Base-by-base conservation (phyloP, 2,329 filamentous ascomycete species). In the Cordyceps fumosorosea region DNA sequence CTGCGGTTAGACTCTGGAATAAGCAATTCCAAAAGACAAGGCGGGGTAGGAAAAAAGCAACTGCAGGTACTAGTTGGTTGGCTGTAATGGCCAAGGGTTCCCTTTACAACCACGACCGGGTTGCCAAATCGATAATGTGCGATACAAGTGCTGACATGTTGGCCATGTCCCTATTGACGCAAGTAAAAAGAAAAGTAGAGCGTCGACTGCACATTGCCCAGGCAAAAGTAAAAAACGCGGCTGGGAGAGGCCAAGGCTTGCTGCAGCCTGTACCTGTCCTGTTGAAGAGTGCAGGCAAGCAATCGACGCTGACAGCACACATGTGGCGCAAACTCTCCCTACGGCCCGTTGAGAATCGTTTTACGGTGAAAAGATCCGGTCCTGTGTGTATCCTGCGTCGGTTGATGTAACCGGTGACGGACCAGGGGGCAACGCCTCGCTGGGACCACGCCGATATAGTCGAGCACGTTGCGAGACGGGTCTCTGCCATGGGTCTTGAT, bases 31-130 rank as follows among this genome's bases (percentile, higher is more conserved):
- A 14, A 5, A 44, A 37, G 51, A 40, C 53, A 22, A 42, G 44
- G n/a, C 32, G 24, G 26, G 22, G 34, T 11, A 34, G 50, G 37
- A 62, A 62, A 58, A 58, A 62, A 58, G 54, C 22, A 62, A 57
- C 32, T 37, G 48, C 29, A 47, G 18, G 40, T 52, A 37, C 57
- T 34, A 42, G 57, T 14, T 45, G 22, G 22, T 37, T 50, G 45
- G 45, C 29, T 12, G 22, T 20, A 50, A 20, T 18, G 10, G 37
- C 16, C 37, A 34, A 59, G 47, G 34, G 47, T 51, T 42, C 10
- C 4, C 14, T 57, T 51, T 40, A 42, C 22, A n/a, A 22, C 32
- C 34, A 11, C 20, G 45, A 20, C n/a, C 37, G 26, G 50, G 48
- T 24, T 24, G 42, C 26, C n/a, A 34, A 20, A 53, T 60, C 44